A percentile compares a stretch with the other conserved stretches of the same genome.
Evolutionary conservation across 805 yeast species (phyloP).

Genomic region (Isabelozyma gotoi): DNA sequence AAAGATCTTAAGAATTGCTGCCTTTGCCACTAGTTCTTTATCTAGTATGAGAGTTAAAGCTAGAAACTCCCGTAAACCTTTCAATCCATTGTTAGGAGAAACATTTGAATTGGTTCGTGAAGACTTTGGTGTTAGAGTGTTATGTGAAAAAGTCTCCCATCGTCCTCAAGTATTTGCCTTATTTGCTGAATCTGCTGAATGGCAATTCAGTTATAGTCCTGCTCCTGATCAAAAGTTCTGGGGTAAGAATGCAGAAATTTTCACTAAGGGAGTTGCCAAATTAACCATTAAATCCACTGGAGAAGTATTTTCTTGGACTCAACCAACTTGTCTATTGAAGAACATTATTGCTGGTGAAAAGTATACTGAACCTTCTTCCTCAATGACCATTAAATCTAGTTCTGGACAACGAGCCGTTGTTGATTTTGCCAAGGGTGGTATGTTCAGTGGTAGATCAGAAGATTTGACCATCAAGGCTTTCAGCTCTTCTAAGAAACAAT

Average conservation of each 20-base stretch:
- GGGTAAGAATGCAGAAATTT: constrained; percentile 89
- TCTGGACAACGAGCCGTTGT: constrained; percentile 69
- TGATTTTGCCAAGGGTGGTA: constrained; percentile 76
- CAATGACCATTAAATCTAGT: constrained; percentile 64
- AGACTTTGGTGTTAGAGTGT: constrained; percentile 68
- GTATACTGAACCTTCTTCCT: constrained; percentile 81
- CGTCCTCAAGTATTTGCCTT: constrained; percentile 85
- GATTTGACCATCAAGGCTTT: constrained; percentile 48
- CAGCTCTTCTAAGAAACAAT: constrained; percentile 33
- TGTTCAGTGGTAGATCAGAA: constrained; percentile 84
- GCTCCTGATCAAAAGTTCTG: constrained; percentile 86
- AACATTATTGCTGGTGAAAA: constrained; percentile 94
- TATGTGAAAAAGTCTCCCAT: constrained; percentile 86
- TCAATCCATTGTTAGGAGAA: constrained; percentile 92
- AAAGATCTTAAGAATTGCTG: constrained; percentile 65
- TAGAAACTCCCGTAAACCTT: constrained; percentile 83
- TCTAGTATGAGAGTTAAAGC: constrained; percentile 72
- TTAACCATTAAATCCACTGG: constrained; percentile 59
- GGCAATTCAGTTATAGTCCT: constrained; percentile 69
- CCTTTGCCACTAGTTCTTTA: constrained; percentile 76
- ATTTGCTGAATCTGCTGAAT: constrained; percentile 66
- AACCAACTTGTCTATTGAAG: constrained; percentile 79
- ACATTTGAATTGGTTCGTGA: constrained; percentile 88
- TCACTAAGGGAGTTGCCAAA: constrained; percentile 67
- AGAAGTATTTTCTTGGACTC: constrained; percentile 76